A percentile compares a stretch with the other conserved stretches of the same genome.
Conservation (phyloP, 495 filamentous ascomycete species). For the Delitschia confertaspora region DNA sequence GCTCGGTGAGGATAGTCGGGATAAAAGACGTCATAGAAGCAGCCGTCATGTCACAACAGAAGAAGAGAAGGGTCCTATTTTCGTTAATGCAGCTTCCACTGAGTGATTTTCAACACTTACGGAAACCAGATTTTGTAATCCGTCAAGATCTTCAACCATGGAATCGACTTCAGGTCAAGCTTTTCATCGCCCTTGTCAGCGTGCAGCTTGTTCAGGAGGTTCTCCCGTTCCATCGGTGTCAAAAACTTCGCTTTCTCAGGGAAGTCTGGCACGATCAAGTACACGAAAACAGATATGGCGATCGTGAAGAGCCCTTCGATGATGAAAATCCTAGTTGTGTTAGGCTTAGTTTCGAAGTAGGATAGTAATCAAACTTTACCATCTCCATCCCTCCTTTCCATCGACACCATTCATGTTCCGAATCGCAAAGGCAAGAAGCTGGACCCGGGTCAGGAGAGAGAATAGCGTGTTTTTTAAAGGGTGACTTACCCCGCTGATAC, state of each 20-base stretch:
- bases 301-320: conserved; percentile 24
- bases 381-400: conserved; percentile 24
- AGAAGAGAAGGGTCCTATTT: conserved; percentile 19
- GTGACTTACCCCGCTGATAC: conserved; percentile 19
- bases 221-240: conserved; percentile 6
- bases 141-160: conserved; percentile 17
- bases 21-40: conserved; percentile 25
- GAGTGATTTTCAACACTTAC: conserved; percentile 2
- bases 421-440: conserved; percentile 18
- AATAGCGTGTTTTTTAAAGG: no score
- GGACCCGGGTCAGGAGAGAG: not conserved
- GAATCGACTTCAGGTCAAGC: conserved; percentile 12
- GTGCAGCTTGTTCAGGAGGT: conserved; percentile 15
- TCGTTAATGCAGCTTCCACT: not conserved
- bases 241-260: conserved; percentile 19
- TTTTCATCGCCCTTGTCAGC: conserved; percentile 23
- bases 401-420: conserved; percentile 21
- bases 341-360: not conserved
- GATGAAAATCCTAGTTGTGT: conserved; percentile 24
- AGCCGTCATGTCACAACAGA: conserved; percentile 26
- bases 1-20: conserved; percentile 24
- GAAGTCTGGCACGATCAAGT: conserved; percentile 22
- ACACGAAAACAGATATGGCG: conserved; percentile 16
- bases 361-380: no score
- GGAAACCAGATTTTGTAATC: conserved; percentile 25